Percentiles rank a stretch among this genome's conserved stretches.
These are phyloP conservation scores for Herpetomonas tarakana DNA, from an alignment of 208 protist species.

Conservation along the genomic window DNA sequence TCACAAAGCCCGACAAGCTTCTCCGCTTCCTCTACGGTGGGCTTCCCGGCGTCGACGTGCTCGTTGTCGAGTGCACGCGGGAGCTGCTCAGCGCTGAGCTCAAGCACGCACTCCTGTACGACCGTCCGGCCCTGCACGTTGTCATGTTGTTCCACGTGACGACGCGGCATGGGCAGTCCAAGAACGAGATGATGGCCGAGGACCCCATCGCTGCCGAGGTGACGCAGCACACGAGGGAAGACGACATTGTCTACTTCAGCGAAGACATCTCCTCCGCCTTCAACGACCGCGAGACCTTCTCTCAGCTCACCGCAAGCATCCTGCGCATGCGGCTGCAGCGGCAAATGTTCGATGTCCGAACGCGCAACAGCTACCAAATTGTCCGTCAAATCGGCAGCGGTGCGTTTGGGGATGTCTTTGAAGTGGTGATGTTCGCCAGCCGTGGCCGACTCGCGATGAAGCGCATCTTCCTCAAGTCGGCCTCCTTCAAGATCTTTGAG, in stretches of 20 bases:
- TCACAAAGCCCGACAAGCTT: slow-evolving; percentile 39
- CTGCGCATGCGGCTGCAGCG: slow-evolving; percentile 37
- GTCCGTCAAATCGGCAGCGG: slow-evolving; percentile 62
- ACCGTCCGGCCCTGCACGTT: slow-evolving; percentile 30
- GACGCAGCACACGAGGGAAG: slow-evolving; percentile 20
- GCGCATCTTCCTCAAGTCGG: slow-evolving; percentile 61
- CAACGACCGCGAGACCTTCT: slow-evolving; percentile 5
- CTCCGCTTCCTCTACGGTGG: slow-evolving; percentile 43
- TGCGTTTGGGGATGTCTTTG: slow-evolving; percentile 75
- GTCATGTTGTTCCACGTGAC: slow-evolving; percentile 47
- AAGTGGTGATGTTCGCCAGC: slow-evolving; percentile 64
- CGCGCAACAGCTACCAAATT: slow-evolving; percentile 54
- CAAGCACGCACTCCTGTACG: slow-evolving; percentile 23
- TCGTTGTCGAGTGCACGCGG: slow-evolving; percentile 61
- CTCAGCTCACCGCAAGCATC: slow-evolving; percentile 25
- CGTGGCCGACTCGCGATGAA: slow-evolving; percentile 81
- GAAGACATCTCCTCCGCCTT: slow-evolving; percentile 28
- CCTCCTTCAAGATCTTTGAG: slow-evolving; percentile 50
- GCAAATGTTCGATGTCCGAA: slow-evolving; percentile 45
- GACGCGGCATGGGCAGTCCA: slow-evolving; percentile 17
- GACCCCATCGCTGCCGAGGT: slow-evolving; percentile 14
- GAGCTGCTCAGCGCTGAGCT: slow-evolving; percentile 45
- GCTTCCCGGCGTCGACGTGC: slow-evolving; percentile 50
- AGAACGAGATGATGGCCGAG: background rate
- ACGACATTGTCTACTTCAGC: slow-evolving; percentile 23